Base-by-base conservation (phyloP, 495 filamentous ascomycete genomes). In the Penicillium alfredii region DNA sequence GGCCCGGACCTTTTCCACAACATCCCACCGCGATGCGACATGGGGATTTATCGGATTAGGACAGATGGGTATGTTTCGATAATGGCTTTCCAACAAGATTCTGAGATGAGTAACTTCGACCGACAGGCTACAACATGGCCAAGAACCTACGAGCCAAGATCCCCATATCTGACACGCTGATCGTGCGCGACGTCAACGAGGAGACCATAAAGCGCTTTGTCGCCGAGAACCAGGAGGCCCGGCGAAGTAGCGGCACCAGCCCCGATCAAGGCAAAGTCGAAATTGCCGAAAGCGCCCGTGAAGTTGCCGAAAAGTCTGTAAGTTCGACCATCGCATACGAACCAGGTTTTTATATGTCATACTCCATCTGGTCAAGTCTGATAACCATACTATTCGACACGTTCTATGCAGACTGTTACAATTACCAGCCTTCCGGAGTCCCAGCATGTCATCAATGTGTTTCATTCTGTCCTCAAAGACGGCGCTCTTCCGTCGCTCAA, bases 41-140 rank as follows among this genome's bases (percentile, higher is more conserved):
- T 89, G 81, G 72, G 87, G 85, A 8, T 93, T 94, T 58, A 80
- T 94, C 45, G 87, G 87, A 3, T 63, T 94, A 17, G 87, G 87
- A 6, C 82, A 85, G 51, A 94, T 94, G 87, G 87, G 80, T 87
- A 72, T 30, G 78, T 58, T 27, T 11, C 17, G 9, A 24, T 40
- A 48, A 31, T n/a, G 38, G 3, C 14, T 42, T 15, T 41, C 38
- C 17, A 30, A 25, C 2, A 25, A 4, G 23, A 25, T 9, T 43
- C n/a, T n/a, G n/a, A n/a, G n/a, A n/a, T n/a, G n/a, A 30, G 8
- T 35, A 32, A 49, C 42, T 23, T n/a, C 22, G 35, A 10, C 42
- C 20, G 14, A 12, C 40, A 73, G 85, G 85, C 2, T 90, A 84
- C 39, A 79, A 84, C 46, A 93, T 94, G 87, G 87, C 87, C n/a